phyloP scores from a whole-genome alignment of 2,329 filamentous ascomycete species.

The Phaeoacremonium minimum region DNA sequence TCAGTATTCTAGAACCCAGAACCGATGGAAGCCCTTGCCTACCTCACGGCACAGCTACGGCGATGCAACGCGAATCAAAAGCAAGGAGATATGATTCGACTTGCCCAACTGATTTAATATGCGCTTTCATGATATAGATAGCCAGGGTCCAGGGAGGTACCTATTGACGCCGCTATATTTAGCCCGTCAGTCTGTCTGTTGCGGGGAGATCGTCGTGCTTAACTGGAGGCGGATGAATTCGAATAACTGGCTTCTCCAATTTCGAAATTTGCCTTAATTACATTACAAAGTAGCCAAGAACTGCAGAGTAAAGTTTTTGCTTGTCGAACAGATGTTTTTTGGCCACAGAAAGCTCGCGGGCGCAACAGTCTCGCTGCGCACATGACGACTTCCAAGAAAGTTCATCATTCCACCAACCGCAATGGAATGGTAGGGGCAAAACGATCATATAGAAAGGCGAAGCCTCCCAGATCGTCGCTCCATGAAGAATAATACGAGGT shows the following conservation, averaged over 20 bases:
- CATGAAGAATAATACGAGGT: too few species aligned
- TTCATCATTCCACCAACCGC: too few species aligned
- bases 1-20: too few species aligned
- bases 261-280: constrained; percentile 2
- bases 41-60: neutral
- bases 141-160: neutral
- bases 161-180: neutral
- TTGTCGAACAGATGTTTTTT: too few species aligned
- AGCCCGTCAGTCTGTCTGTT: neutral
- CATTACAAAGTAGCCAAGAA: constrained; percentile 11
- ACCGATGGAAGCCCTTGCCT: neutral
- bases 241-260: neutral
- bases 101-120: neutral
- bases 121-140: neutral
- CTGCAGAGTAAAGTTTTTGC: too few species aligned
- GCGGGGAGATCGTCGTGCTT: too few species aligned
- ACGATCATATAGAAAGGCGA: neutral
- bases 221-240: neutral
- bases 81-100: neutral
- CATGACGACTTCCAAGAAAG: neutral
- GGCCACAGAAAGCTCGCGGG: too few species aligned
- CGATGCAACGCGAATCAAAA: neutral
- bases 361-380: too few species aligned
- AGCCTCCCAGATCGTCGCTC: too few species aligned
- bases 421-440: neutral